Evolutionary conservation across 1,284 basidiomycete genomes (phyloP), one percentile per base, ranked within the genome.

Genomic region (Ustilago cynodontis): DNA sequence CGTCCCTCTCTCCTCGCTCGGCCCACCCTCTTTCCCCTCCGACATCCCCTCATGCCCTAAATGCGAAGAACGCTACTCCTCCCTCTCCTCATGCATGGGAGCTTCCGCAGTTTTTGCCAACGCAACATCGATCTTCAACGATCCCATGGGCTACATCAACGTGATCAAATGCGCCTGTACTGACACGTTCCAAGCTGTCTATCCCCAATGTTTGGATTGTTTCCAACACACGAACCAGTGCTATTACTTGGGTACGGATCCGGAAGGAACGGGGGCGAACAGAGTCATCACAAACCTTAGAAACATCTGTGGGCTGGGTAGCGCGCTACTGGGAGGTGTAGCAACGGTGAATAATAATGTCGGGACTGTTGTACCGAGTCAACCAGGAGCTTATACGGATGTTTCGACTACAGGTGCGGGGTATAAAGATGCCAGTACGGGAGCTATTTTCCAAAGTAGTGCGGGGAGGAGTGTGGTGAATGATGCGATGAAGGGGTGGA

Each of bases 171-270:
- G 91, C 83, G 88, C 91, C 2, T 92, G 91, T 80, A 88, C 89
- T 8, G 90, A 91, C 72, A 91, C 90, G 0, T 91, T 92, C 86
- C 89, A 90, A 81, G 87, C 90, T 45, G 88, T 87, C 14, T 91
- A 89, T 81, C 91, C 91, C 33, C 90, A 92, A 87, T 92, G 91
- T 77, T 89, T 90, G 28, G 91, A 92, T 78, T 92, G 91, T 57
- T 82, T 82, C 71, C 80, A 82, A 54, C 59, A 73, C 35, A 82
- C 80, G 1, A 49, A 82, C 41, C 78, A 80, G 63, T 77, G 79
- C 60, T 70, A 77, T 39, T 78, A 80, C 49, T 57, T 76, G 10
- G 80, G 80, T 16, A 82, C 81, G 1, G 81, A 82, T 43, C 78
- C 81, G 1, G 50, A 79, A 53, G 81, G 79, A 0, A 82, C 81